Evolutionary conservation across 2,329 filamentous ascomycete species (phyloP), one percentile per base, ranked within the genome.

Genomic region (Nemania sp.): DNA sequence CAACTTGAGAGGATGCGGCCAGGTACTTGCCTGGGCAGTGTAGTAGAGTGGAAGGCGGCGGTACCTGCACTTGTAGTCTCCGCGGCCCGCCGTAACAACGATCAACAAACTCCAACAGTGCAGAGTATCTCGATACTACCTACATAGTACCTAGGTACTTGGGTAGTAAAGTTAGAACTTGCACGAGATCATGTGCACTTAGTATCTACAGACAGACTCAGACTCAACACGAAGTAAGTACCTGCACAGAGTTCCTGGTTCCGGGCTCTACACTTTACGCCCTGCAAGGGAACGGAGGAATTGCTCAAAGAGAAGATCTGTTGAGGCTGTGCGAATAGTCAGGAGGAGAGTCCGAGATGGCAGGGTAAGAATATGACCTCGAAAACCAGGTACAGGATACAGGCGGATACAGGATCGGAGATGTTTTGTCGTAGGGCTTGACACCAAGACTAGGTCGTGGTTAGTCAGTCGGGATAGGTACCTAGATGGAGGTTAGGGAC

Each of bases 291-390:
- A 13, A 40, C 57, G 60, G 63, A 58, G 60, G 3, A 60, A 52
- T 60, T 55, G 56, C 63, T 63, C 29, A 58, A 65, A 65, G 50
- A 32, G 54, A 63, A 18, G 9, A 29, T 59, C 43, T 54, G 35
- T 15, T 58, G 63, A 57, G 63, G 63, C 63, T 65, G 60, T 65
- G 59, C 32, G 49, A 46, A 34, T 54, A 57, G 53, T 42, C 32
- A 61, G 46, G 49, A 61, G 59, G 62, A 57, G 55, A 39, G 43
- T 35, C 59, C 62, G 60, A 60, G 40, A 46, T 46, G 39, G 46
- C 59, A 62, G 56, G 37, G 43, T 57, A 20, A 51, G 47, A 50
- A 51, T 29, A 58, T 53, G 58, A 53, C 48, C 52, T 54, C 52
- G 51, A 34, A 29, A 18, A 50, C 20, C 20, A 43, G 20, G 21